phyloP scores from a whole-genome alignment of 768 basidiomycete species.

The Panaeolus papilionaceus region DNA sequence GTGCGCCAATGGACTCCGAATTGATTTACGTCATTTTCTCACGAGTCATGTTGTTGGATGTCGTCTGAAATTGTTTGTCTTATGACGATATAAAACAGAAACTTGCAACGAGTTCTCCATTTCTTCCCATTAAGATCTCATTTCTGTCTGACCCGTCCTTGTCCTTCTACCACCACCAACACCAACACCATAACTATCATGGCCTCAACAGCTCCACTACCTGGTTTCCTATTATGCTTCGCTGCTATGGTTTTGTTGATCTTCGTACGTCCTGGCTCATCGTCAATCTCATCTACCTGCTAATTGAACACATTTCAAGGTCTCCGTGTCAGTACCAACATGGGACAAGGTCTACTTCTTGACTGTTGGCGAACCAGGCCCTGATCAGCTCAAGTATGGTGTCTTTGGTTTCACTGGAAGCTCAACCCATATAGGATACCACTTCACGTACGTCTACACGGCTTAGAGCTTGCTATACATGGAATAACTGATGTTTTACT shows the following conservation, averaged over 20 bases:
- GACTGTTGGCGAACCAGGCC: conserved; percentile 45
- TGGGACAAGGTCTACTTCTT: conserved; percentile 79
- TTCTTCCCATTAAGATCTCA: neutral
- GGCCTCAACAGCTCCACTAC: conserved; percentile 62
- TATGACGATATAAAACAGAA: conserved; percentile 7
- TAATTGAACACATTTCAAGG: conserved; percentile 43
- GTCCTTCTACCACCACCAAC: neutral
- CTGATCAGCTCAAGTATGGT: conserved; percentile 60
- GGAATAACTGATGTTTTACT: neutral
- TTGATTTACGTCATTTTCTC: conserved; percentile 7
- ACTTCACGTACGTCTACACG: conserved; percentile 47
- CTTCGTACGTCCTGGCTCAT: conserved; percentile 53
- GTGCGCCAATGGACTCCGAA: too few relatives aligned
- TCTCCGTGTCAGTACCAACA: conserved; percentile 75
- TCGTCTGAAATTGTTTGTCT: neutral
- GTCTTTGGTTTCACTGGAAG: conserved; percentile 81
- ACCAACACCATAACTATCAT: conserved; percentile 31
- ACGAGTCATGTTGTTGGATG: neutral
- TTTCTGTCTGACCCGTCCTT: neutral
- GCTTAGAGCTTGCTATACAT: conserved; percentile 4
- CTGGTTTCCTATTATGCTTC: conserved; percentile 76
- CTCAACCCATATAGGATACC: conserved; percentile 61
- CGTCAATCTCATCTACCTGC: neutral
- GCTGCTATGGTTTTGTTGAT: conserved; percentile 72
- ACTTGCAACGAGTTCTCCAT: neutral